These are phyloP conservation scores for Citrus maxima DNA, from an alignment of 345 rosid genomes.

Conservation along the genomic window DNA sequence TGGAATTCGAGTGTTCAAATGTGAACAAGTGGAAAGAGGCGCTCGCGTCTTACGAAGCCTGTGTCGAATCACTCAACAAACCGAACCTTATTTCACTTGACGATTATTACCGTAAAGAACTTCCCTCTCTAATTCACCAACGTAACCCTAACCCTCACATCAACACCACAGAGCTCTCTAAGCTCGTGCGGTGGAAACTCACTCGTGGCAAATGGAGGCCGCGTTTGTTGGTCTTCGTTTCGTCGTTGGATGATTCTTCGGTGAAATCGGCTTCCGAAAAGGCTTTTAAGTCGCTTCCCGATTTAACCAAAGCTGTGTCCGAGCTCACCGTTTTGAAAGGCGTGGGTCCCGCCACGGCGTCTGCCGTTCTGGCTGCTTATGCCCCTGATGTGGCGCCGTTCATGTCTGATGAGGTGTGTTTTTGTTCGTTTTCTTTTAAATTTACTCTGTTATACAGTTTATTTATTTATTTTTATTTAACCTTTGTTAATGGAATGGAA, in stretches of 20 bases:
- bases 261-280: constrained; percentile 71
- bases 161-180: constrained; percentile 72
- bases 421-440: not conserved
- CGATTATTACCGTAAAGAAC: constrained; percentile 58
- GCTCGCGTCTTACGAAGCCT: constrained; percentile 50
- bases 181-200: constrained; percentile 92
- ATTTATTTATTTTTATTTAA: not conserved
- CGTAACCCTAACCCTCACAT: constrained; percentile 83
- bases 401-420: constrained; percentile 83
- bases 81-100: constrained; percentile 70
- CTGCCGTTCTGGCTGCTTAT: constrained; percentile 84
- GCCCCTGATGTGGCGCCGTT: constrained; percentile 77
- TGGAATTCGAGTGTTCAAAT: constrained; percentile 55
- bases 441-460: not conserved
- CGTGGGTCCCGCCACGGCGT: constrained; percentile 88
- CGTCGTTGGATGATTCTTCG: constrained; percentile 58
- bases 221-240: constrained; percentile 65
- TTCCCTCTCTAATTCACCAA: constrained; percentile 55
- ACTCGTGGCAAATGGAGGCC: constrained; percentile 98
- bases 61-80: constrained; percentile 59
- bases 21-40: constrained; percentile 52
- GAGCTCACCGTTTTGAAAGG: constrained; percentile 85
- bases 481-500: constrained; percentile 12
- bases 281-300: constrained; percentile 77
- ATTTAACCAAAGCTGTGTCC: constrained; percentile 59